Base-by-base conservation (phyloP, 2,329 filamentous ascomycete species). In the Corynespora cassiicola region DNA sequence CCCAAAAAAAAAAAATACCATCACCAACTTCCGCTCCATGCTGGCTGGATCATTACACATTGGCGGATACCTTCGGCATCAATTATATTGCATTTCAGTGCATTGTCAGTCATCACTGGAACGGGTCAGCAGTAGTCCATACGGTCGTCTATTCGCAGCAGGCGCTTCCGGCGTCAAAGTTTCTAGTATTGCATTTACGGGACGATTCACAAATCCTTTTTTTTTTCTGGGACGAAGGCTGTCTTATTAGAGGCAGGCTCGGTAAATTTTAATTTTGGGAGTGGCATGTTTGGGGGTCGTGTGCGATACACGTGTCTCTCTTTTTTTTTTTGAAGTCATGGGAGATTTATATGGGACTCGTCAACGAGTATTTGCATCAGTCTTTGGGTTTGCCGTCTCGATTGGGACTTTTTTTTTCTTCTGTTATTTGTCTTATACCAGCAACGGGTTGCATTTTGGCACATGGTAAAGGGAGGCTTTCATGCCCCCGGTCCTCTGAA, bases 401-500 rank as follows among this genome's bases (percentile, higher is more conserved):
- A 16, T 21, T 39, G 14, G 25, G 43, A 26, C 27, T 48, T 22
- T 31, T 43, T 35, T 45, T 32, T 41, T 39, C 28, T 36, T 46
- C 45, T 47, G 43, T 55, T 56, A 51, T 50, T 43, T n/a, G n/a
- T n/a, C n/a, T 52, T 56, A 51, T 58, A 61, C 51, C 53, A 62
- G 52, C 51, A 54, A 42, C 27, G 38, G n/a, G 50, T 59, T 61
- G 59, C 59, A 65, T 63, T 57, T 54, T 61, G 58, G 58, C 61
- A 60, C 42, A 43, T 35, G 34, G 33, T n/a, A 39, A 31, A 22
- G 29, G 40, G 43, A 38, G 56, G 57, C 56, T 64, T 44, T 48
- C 34, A 61, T 56, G 58, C 54, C 47, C 41, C 31, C 29, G 36
- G 47, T 42, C 53, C 47, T 53, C 47, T 50, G 33, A 47, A 18